A percentile compares a stretch with the other conserved stretches of the same genome.
These are phyloP conservation scores for Zygosaccharomyces sapae DNA, from an alignment of 1,139 yeast genomes.

Conservation along the genomic window DNA sequence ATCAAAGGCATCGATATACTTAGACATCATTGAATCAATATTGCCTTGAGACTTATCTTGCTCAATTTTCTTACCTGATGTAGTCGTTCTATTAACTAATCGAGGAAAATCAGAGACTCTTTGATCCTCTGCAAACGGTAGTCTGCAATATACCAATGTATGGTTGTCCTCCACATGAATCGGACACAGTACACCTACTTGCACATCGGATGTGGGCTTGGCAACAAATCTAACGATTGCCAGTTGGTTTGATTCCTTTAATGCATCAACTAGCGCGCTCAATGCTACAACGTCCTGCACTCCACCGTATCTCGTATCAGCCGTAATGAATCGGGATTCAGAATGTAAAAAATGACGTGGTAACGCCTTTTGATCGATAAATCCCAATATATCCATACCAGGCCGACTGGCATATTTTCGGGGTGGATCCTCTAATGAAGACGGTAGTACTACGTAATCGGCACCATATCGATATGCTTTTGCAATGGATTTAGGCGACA, in stretches of 20 bases:
- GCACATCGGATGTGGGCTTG: constrained; percentile 46
- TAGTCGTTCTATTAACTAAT: constrained; percentile 40
- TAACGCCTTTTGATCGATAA: constrained; percentile 44
- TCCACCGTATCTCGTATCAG: constrained; percentile 39
- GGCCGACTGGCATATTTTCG: constrained; percentile 42
- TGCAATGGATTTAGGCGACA: constrained; percentile 35
- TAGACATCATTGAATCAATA: constrained; percentile 26
- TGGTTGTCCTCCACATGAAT: constrained; percentile 31
- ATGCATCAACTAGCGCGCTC: constrained; percentile 51
- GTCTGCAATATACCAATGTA: constrained; percentile 41
- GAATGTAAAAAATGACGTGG: constrained; percentile 59
- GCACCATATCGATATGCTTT: constrained; percentile 69
- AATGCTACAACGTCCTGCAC: constrained; percentile 45
- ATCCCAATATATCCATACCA: constrained; percentile 64
- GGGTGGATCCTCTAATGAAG: constrained; percentile 44
- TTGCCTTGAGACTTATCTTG: constrained; percentile 10
- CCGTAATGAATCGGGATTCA: constrained; percentile 56
- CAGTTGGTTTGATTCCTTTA: constrained; percentile 45
- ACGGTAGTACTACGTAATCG: constrained; percentile 48
- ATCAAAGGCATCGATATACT: constrained; percentile 28
- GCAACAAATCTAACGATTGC: constrained; percentile 63
- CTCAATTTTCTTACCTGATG: constrained; percentile 36
- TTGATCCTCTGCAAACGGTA: constrained; percentile 82
- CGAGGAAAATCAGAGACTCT: constrained; percentile 60
- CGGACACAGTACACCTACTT: constrained; percentile 58